These are phyloP conservation scores for Cytidiella melzeri DNA, from an alignment of 768 basidiomycete genomes.

Conservation along the genomic window DNA sequence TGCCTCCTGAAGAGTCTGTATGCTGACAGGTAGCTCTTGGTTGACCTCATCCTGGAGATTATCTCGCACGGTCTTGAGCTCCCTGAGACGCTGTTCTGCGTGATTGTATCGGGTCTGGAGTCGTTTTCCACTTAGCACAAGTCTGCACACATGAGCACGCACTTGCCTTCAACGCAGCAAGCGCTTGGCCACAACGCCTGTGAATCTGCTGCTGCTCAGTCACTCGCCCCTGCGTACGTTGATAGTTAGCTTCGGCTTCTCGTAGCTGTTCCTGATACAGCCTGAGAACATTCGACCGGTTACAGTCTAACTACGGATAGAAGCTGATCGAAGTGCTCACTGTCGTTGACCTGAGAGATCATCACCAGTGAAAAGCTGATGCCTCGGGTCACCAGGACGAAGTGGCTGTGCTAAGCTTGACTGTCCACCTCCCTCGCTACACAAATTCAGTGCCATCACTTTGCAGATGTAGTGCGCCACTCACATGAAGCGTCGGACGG, in stretches of 20 bases:
- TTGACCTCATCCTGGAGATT: constrained; percentile 55
- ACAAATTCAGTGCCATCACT: background rate
- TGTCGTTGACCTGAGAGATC: constrained; percentile 42
- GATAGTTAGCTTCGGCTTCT: constrained; percentile 34
- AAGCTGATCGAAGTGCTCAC: constrained; percentile 27
- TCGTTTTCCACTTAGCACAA: too few species aligned
- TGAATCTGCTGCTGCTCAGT: constrained; percentile 26
- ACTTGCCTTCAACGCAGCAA: background rate
- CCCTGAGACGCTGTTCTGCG: constrained; percentile 6
- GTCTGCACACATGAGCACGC: too few species aligned
- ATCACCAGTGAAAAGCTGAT: constrained; percentile 47
- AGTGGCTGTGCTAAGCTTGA: constrained; percentile 36
- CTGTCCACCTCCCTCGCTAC: constrained; percentile 64
- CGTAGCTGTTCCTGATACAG: constrained; percentile 37
- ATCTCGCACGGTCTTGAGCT: constrained; percentile 28
- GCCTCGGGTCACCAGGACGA: constrained; percentile 27
- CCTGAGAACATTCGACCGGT: too few species aligned
- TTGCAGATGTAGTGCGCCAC: constrained; percentile 20
- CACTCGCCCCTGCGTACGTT: constrained; percentile 22
- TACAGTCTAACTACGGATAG: too few species aligned
- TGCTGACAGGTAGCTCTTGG: constrained; percentile 60
- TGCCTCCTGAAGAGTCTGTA: constrained; percentile 49
- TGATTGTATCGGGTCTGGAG: background rate
- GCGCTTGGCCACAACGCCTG: constrained; percentile 6
- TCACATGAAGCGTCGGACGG: constrained; percentile 60